Base-by-base conservation (phyloP, 2,329 filamentous ascomycete species). In the Tolypocladium amazonense region DNA sequence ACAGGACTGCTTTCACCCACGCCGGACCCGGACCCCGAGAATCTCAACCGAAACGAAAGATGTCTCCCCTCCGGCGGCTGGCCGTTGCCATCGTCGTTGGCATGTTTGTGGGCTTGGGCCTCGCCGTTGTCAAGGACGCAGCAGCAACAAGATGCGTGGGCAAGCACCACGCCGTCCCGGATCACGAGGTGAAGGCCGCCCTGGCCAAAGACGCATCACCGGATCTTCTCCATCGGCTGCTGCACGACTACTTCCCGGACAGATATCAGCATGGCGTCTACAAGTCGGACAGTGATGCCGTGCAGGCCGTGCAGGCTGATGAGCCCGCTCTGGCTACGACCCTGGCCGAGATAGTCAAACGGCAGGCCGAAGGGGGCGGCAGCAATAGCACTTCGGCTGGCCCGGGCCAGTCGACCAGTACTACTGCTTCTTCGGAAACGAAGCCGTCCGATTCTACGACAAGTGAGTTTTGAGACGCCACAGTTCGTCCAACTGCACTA, bases 211-310 rank as follows among this genome's bases (percentile, higher is more conserved):
- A 62, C 58, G 56, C 87, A 59, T 82, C 86, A 27, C 79, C 80
- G 59, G 77, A 83, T 56, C 79, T 82, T 50, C 76, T 92, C 58
- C 86, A 90, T 70, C 80, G 81, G 55, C 82, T 88, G 58, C 77
- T 92, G 38, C 85, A 89, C 70, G 76, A 79, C 62, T 80, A 86
- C 66, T 77, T 86, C 58, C 81, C 83, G 54, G 79, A 80, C 56
- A 82, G 83, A 68, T 90, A 86, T 73, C 81, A 85, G 69, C 82
- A 89, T 68, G 88, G 87, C 61, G 80, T 89, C 59, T 89, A 86
- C 70, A 79, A 82, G 63, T 83, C 84, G 63, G 87, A 88, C 67
- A 79, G 79, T 64, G 77, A 80, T 14, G 86, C 86, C 33, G 77
- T 88, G 59, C 82, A 88, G 70, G 83, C 81, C 39, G 78, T 88